Base-by-base conservation (phyloP, 805 yeast species). In the Cyberlindnera maclurae region DNA sequence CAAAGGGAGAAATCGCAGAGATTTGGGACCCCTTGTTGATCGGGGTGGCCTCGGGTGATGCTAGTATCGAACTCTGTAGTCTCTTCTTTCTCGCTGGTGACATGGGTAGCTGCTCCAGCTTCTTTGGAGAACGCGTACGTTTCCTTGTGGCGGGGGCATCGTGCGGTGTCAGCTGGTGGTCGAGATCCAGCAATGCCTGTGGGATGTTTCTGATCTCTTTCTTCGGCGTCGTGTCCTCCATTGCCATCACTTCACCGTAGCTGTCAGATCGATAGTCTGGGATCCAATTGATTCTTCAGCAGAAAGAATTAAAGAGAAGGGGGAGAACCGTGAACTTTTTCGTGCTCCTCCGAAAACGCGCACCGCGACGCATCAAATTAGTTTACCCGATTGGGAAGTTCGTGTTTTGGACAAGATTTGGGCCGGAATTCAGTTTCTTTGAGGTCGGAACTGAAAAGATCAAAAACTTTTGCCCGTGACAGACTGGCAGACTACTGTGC, bases 21-120 rank as follows among this genome's bases (percentile, higher is more conserved):
- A 35, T 28, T 18, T 29, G 13, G 9, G 37, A 35, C 11, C 31
- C n/a, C 32, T 29, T 17, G 22, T 29, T 26, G 32, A 35, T 35
- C 12, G 49, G 49, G 4, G 49, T 45, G 4, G 45, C 15, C 26
- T 45, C 44, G 15, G 49, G 49, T 10, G 49, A 38, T 6, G 35
- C 42, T 2, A 42, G 32, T 4, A 30, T 10, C 5, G 27, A 13
- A n/a, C 20, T 18, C 10, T 5, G 9, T 10, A 35, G 32, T 15
- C 22, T 35, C 15, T 22, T 35, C 37, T 35, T 35, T 30, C 28
- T 34, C 4, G 31, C n/a, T 13, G 36, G 20, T 18, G 36, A 26
- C 5, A 6, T 9, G 5, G 36, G 36, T 9, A 22, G 10, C n/a
- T 24, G 29, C 12, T 16, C 13, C 15, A 15, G 29, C n/a, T n/a